Evolutionary conservation across 2,329 filamentous ascomycete species (phyloP).

Genomic region (Leptosphaerulina australis): DNA sequence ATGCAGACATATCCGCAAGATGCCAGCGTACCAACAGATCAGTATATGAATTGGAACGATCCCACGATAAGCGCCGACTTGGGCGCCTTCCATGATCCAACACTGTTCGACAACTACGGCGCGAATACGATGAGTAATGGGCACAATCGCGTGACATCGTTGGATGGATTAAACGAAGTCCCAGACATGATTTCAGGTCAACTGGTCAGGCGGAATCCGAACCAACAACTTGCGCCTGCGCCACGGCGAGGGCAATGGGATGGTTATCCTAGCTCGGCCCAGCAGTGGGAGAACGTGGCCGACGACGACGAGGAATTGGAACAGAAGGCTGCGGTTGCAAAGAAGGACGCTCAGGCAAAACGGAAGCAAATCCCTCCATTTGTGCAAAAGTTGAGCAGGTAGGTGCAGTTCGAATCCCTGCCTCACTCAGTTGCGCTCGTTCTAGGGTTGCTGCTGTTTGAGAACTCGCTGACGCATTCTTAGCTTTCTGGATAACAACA

Average conservation of each 20-base stretch:
- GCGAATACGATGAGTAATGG: slow-evolving; percentile 21
- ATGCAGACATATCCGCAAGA: slow-evolving; percentile 57
- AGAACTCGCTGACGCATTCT: slow-evolving; percentile 23
- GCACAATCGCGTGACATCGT: slow-evolving; percentile 42
- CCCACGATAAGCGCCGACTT: slow-evolving; percentile 32
- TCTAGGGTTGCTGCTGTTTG: too few relatives aligned
- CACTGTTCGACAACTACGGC: slow-evolving; percentile 44
- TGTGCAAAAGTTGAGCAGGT: slow-evolving; percentile 98
- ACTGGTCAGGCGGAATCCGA: slow-evolving; percentile 54
- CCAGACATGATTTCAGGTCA: slow-evolving; percentile 47
- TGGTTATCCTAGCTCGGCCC: slow-evolving; percentile 49
- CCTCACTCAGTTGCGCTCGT: too few relatives aligned
- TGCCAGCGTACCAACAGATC: slow-evolving; percentile 46
- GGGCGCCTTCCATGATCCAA: slow-evolving; percentile 44
- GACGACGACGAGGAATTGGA: slow-evolving; percentile 82
- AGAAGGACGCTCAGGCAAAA: slow-evolving; percentile 86
- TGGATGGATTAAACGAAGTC: slow-evolving; percentile 39
- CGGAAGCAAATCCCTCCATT: slow-evolving; percentile 96
- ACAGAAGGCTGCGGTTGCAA: slow-evolving; percentile 77
- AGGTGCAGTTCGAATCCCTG: slow-evolving; percentile 43
- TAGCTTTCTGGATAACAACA: slow-evolving; percentile 90
- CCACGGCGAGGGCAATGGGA: slow-evolving; percentile 50
- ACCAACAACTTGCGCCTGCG: slow-evolving; percentile 53
- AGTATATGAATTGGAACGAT: slow-evolving; percentile 48
- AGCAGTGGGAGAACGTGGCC: slow-evolving; percentile 59